These are phyloP conservation scores for Vitis labrusca DNA, from an alignment of 164 flowering plant species.

Conservation along the genomic window DNA sequence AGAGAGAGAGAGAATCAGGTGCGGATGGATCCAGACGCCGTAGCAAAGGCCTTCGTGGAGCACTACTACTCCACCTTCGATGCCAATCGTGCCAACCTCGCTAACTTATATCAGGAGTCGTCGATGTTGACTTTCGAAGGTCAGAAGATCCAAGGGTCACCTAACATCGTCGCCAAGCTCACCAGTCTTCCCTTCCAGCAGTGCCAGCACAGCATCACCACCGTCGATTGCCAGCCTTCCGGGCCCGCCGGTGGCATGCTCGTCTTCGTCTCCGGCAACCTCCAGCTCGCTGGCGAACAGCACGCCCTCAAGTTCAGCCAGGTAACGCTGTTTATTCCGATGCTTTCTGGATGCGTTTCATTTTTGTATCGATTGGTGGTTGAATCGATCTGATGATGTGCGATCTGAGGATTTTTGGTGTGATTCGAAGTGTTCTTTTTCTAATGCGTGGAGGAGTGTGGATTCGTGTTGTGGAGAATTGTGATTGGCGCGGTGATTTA, in stretches of 20 bases:
- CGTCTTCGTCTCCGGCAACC: constrained; percentile 81
- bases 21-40: constrained; percentile 75
- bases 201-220: constrained; percentile 74
- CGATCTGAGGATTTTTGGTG: background rate
- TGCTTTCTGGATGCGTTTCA: background rate
- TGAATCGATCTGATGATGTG: background rate
- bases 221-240: constrained; percentile 90
- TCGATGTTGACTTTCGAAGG: constrained; percentile 93
- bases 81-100: constrained; percentile 55
- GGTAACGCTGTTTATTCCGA: constrained; percentile 26
- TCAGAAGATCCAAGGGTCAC: constrained; percentile 74
- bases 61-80: constrained; percentile 91
- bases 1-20: background rate
- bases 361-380: background rate
- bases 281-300: constrained; percentile 80
- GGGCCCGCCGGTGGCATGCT: constrained; percentile 81
- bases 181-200: constrained; percentile 74
- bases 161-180: constrained; percentile 66
- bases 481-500: too few species aligned
- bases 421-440: too few species aligned
- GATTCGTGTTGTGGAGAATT: too few species aligned
- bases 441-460: too few species aligned
- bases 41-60: constrained; percentile 83
- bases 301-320: constrained; percentile 92
- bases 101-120: constrained; percentile 61